A percentile compares a stretch with the other conserved stretches of the same genome.
These are phyloP conservation scores for Nephromyces sp. DNA, from an alignment of 169 alveolate species.

Conservation along the genomic window DNA sequence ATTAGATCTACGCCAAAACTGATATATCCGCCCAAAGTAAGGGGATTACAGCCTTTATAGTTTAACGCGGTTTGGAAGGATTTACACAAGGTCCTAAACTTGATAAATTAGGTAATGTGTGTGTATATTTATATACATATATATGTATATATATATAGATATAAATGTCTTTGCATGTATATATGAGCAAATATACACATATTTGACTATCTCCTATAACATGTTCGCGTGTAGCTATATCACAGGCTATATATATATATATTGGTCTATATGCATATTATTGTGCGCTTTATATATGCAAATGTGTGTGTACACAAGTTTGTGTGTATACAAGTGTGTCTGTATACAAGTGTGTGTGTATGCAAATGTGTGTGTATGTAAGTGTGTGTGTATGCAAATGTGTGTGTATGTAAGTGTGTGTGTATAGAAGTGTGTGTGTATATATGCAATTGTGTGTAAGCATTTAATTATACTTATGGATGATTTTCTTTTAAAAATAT, in stretches of 20 bases:
- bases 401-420: too few relatives aligned
- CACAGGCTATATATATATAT: neutral
- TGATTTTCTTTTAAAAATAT: too few relatives aligned
- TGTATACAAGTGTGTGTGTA: too few relatives aligned
- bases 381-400: too few relatives aligned
- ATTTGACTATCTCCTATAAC: neutral
- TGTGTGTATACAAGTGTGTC: too few relatives aligned
- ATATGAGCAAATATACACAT: neutral
- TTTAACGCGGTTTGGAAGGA: conserved; percentile 59
- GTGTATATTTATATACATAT: neutral
- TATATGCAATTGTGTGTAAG: too few relatives aligned
- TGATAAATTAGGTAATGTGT: conserved; percentile 55
- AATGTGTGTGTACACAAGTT: too few relatives aligned
- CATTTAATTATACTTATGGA: too few relatives aligned
- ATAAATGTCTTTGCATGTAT: neutral
- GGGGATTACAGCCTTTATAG: conserved; percentile 61
- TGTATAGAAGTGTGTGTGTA: too few relatives aligned
- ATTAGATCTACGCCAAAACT: conserved; percentile 70
- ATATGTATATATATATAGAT: neutral
- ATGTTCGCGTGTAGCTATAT: neutral
- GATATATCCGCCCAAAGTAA: conserved; percentile 71
- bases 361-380: too few relatives aligned
- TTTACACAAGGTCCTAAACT: conserved; percentile 57
- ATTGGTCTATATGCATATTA: neutral
- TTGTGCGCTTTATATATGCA: neutral